Evolutionary conservation across 129 eudicot genomes (phyloP).

Genomic region (Flaveria trinervia): DNA sequence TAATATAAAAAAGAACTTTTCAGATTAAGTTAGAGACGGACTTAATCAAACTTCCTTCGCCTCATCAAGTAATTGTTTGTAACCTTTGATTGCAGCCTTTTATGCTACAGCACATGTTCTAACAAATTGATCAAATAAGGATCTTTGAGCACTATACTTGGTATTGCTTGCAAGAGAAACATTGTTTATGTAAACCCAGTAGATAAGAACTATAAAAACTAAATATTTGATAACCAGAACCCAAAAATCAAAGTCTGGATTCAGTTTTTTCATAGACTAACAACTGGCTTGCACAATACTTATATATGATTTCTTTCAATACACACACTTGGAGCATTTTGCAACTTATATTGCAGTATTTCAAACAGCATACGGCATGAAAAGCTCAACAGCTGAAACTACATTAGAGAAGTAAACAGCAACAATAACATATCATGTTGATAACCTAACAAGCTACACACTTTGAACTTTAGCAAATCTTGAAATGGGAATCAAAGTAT

Average conservation of each 20-base stretch:
- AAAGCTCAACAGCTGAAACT: not conserved
- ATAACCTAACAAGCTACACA: slow-evolving; percentile 18
- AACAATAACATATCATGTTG: slow-evolving; percentile 7
- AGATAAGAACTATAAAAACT: not conserved
- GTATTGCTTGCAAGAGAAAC: slow-evolving; percentile 60
- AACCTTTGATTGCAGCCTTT: slow-evolving; percentile 86
- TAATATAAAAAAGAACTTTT: slow-evolving; percentile 25
- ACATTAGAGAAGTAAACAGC: slow-evolving; percentile 1
- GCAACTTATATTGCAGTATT: not conserved
- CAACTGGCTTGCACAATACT: slow-evolving; percentile 7
- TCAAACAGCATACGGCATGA: slow-evolving; percentile 10
- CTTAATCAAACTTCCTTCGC: slow-evolving; percentile 85
- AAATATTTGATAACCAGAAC: not conserved
- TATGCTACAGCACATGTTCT: slow-evolving; percentile 97
- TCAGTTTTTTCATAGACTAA: slow-evolving; percentile 2
- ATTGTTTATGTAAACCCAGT: not conserved
- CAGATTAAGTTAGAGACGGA: slow-evolving; percentile 54
- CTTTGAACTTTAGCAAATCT: slow-evolving; percentile 55
- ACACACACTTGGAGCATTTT: not conserved
- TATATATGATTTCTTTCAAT: not conserved
- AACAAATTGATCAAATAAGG: slow-evolving; percentile 91
- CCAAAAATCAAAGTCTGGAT: not conserved
- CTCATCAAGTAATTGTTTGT: slow-evolving; percentile 90
- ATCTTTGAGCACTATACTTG: slow-evolving; percentile 84
- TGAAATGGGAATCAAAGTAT: slow-evolving; percentile 72